phyloP scores from a whole-genome alignment of 345 rosid species.

The Acer campestre region DNA sequence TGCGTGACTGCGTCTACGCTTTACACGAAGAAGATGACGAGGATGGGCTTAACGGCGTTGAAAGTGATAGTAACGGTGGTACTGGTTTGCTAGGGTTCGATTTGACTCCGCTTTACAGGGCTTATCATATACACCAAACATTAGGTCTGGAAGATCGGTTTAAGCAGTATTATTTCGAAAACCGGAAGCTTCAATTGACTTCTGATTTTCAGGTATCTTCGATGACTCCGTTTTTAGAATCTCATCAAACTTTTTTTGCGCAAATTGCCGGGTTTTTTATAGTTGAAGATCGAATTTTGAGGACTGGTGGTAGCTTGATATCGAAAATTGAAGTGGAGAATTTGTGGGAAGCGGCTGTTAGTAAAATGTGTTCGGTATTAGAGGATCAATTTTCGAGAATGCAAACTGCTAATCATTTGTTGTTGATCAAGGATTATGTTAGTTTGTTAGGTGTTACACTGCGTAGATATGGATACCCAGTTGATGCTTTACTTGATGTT shows the following conservation, averaged over 20 bases:
- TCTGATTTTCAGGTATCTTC: conserved; percentile 98
- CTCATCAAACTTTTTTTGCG: conserved; percentile 95
- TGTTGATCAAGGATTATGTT: conserved; percentile 93
- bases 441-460: conserved; percentile 92
- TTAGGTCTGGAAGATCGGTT: conserved; percentile 85
- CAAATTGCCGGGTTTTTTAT: conserved; percentile 97
- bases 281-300: conserved; percentile 85
- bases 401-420: conserved; percentile 96
- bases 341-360: conserved; percentile 94
- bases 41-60: conserved; percentile 30
- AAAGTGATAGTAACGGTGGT: conserved; percentile 40
- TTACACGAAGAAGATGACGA: conserved; percentile 82
- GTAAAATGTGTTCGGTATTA: conserved; percentile 92
- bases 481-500: conserved; percentile 87
- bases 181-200: conserved; percentile 90
- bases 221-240: conserved; percentile 94
- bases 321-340: conserved; percentile 84
- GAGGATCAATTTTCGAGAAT: conserved; percentile 99
- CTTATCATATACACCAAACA: conserved; percentile 89
- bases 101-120: conserved; percentile 85
- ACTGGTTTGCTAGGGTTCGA: conserved; percentile 64
- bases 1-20: conserved; percentile 85
- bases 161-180: conserved; percentile 84
- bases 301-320: conserved; percentile 89
- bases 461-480: conserved; percentile 85